Base-by-base conservation (phyloP, 2,329 filamentous ascomycete genomes). In the Septoria linicola region DNA sequence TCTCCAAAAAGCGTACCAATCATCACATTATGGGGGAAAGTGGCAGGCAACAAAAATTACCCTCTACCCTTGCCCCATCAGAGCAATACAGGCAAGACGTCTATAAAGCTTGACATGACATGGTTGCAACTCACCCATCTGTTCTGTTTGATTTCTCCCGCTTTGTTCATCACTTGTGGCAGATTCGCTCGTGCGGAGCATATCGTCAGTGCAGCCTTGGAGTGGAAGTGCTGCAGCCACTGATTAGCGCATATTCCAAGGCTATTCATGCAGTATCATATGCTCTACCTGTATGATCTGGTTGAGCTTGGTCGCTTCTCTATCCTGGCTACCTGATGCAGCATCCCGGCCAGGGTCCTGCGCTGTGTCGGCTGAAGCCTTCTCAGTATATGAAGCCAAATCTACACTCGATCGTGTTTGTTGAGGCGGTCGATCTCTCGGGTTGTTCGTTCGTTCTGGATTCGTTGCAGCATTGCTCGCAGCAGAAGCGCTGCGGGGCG, bases 261-360 rank as follows among this genome's bases (percentile, higher is more conserved):
- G 19, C 34, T 54, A 17, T 31, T 8, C 16, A 11, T 19, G 20
- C 20, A 6, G 8, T n/a, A 7, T 27, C 21, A 30, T 42, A 35
- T 55, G 17, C 63, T 73, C 55, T 75, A 95, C 90, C 80, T 93
- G 89, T 63, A 96, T 85, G 66, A 97, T 93, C 73, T 96, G 90
- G 70, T 95, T 93, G 61, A 96, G 78, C 75, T 93, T 93, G 80
- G 82, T 68, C 86, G 73, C 82, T 60, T 92, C 88, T 62, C 77
- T 80, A 48, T 80, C 82, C 40, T 81, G 80, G 20, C 52, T 54
- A 21, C 54, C 49, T 13, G 57, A 37, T 17, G 57, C 53, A 44
- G 72, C 73, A 23, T 78, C 71, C 47, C 75, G 75, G 52, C 76
- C 45, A 11, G 46, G 41, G 40, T 59, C 55, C 17, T 51, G 47